Base-by-base conservation (phyloP, 371 early-diverging fungal species). In the Mucor indicus region DNA sequence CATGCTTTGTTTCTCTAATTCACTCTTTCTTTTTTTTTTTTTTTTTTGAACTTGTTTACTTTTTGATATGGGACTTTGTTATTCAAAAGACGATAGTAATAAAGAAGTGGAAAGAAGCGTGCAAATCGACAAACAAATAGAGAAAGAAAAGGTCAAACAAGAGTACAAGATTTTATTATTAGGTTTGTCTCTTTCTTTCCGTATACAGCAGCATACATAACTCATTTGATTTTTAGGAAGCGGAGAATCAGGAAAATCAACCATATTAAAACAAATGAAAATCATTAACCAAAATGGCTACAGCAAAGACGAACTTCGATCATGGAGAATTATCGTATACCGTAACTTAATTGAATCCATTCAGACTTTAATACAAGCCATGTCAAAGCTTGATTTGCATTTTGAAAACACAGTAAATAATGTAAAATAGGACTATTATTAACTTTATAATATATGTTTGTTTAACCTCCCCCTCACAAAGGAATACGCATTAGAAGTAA, bases 241-340 rank as follows among this genome's bases (percentile, higher is more conserved):
- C 57, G 93, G 92, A 43, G 95, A 94, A 68, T 90, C 91, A 24
- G 95, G 95, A 44, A 93, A 93, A 68, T 87, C 90, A 33, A 95
- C 95, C 25, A 87, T 95, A 44, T 86, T 93, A 23, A 95, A 95
- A 50, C 94, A 95, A 65, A 92, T 95, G 91, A 92, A 91, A 60
- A 86, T 96, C 55, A 87, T 96, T 53, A 89, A 94, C 67, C 91
- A 90, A 58, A 78, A 83, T 24, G 96, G 95, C 4, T 98, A 90
- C 64, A 77, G 81, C 15, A 69, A 75, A 48, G 84, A 85, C 38
- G 97, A 96, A 57, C 77, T 92, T 16, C 64, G 72, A 29, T 65
- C 80, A 31, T 94, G 83, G 77, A 79, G 85, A 44, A 58, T 83
- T 30, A 84, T 84, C 1, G 85, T 96, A 33, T 84, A 87, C 55